Conservation (phyloP, 495 filamentous ascomycete genomes). For the Platismatia glauca region DNA sequence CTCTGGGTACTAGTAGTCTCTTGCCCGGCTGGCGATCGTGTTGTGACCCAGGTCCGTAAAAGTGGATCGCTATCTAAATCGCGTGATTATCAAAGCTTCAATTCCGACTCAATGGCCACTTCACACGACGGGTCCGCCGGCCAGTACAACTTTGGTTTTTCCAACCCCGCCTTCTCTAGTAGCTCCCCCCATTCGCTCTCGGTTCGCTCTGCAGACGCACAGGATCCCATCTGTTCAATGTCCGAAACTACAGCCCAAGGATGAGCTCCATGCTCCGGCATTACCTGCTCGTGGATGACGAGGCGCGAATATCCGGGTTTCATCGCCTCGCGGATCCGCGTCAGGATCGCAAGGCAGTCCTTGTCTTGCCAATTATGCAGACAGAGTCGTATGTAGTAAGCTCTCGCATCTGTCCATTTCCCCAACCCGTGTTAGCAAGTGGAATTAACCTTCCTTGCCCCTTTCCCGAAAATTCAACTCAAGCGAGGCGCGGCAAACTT, state of each 20-base stretch:
- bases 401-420: neutral
- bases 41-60: too few relatives aligned
- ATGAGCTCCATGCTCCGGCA: neutral
- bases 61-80: too few relatives aligned
- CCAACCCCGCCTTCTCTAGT: neutral
- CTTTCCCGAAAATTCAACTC: too few relatives aligned
- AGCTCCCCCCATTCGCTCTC: neutral
- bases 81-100: too few relatives aligned
- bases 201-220: neutral
- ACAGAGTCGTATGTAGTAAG: constrained; percentile 1
- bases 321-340: constrained; percentile 1
- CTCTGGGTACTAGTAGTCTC: too few relatives aligned
- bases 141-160: neutral
- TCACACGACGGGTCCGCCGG: neutral
- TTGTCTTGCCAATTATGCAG: constrained; percentile 3
- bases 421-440: neutral
- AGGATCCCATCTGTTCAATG: neutral
- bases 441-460: too few relatives aligned
- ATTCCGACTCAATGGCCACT: neutral
- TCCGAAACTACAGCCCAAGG: constrained; percentile 1
- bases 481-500: neutral
- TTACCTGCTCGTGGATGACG: constrained; percentile 5
- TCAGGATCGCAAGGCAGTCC: neutral
- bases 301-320: constrained; percentile 1
- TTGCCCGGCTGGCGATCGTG: too few relatives aligned